Evolutionary conservation across 441 rosid species (phyloP), one percentile per base, ranked within the genome.

Genomic region (Rhodomyrtus psidioides): DNA sequence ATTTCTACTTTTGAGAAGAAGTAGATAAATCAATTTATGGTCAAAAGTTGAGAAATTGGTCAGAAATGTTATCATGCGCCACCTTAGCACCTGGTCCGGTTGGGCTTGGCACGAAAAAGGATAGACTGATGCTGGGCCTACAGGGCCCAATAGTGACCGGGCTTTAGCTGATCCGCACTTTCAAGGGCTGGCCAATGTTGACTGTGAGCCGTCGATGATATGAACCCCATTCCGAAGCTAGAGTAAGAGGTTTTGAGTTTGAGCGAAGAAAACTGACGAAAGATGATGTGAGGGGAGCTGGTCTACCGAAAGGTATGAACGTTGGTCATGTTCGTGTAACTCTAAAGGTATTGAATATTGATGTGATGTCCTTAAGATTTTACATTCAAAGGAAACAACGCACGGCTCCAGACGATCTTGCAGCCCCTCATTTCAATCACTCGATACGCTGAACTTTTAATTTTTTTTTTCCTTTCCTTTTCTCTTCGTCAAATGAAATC

Each of bases 211-310:
- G 2, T 84, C 86, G 5, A 87, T 28, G 44, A 42, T 42, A 42
- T 42, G 70, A 84, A 84, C 34, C 86, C 82, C 17, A 81, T 87
- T 60, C 84, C 86, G 19, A 87, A 87, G 57, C 3, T 87, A 44
- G 88, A 87, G 60, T 34, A 34, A 34, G 34, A 34, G 34, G n/a
- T n/a, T 34, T 51, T 7, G 88, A 55, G 16, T 86, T 86, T 83
- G 88, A 86, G 60, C 39, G 88, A 60, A 86, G 88, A 76, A 86
- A 86, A 87, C 74, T 87, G 81, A 87, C 86, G 19, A 87, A 87
- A 84, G 88, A 87, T 57, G 86, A 84, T 2, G 82, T 87, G 17
- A 76, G 88, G 58, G 88, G 34, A 84, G 79, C 86, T 87, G 49
- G 84, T 87, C 53, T 87, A 87, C 85, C 60, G 88, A 84, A 86